Percentiles rank a stretch among this genome's conserved stretches.
phyloP scores from a whole-genome alignment of 768 basidiomycete species.

The Russula olivacea region DNA sequence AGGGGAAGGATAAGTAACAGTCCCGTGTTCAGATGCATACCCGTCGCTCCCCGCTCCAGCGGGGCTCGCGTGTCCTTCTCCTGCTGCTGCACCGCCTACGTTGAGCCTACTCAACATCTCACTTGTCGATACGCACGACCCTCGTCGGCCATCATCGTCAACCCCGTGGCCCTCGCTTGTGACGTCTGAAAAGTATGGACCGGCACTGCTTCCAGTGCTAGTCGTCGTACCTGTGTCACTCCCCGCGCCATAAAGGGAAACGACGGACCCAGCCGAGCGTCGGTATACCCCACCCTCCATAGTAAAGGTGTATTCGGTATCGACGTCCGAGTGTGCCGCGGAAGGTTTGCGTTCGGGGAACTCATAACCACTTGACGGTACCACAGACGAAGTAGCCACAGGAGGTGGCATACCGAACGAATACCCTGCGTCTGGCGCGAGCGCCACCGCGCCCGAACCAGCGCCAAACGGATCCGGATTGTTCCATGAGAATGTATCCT shows the following conservation, averaged over 20 bases:
- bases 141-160: conserved; percentile 22
- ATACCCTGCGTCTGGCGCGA: conserved; percentile 23
- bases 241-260: conserved; percentile 16
- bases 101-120: conserved; percentile 18
- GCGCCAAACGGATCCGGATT: conserved; percentile 22
- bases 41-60: conserved; percentile 16
- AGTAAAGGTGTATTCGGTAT: conserved; percentile 9
- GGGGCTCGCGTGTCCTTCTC: conserved; percentile 9
- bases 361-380: conserved; percentile 14
- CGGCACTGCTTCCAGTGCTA: conserved; percentile 20
- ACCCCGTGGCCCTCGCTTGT: conserved; percentile 16
- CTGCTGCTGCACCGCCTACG: conserved; percentile 8
- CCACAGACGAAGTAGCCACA: not conserved
- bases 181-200: conserved; percentile 24
- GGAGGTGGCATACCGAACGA: conserved; percentile 18
- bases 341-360: conserved; percentile 24
- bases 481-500: conserved; percentile 17
- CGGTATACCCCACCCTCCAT: conserved; percentile 14
- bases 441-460: conserved; percentile 6
- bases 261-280: conserved; percentile 20
- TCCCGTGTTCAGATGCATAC: conserved; percentile 20
- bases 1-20: conserved; percentile 24
- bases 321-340: conserved; percentile 6
- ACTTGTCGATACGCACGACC: conserved; percentile 23
- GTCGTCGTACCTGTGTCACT: conserved; percentile 18